Evolutionary conservation across 352 stramenopile species (phyloP), one percentile per base, ranked within the genome.

Genomic region (Phytophthora palmivora): DNA sequence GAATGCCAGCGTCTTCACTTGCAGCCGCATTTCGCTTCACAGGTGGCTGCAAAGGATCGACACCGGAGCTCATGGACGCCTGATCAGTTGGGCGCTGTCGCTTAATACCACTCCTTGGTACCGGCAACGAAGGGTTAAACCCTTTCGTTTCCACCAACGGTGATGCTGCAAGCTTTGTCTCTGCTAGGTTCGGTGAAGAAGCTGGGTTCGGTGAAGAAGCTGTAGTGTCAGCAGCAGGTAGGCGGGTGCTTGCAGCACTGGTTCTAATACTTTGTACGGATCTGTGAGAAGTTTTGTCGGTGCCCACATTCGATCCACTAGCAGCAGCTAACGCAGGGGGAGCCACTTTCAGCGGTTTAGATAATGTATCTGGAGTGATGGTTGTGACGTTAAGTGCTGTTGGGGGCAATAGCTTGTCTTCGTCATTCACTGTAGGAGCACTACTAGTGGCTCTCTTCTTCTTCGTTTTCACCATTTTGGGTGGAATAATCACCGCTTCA

Each of bases 101-200:
- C 34, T 76, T 74, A 19, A 63, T 26, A 22, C 24, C 38, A 34
- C 48, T n/a, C 30, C 22, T 55, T 7, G 22, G 32, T n/a, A 48
- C 12, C 2, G 16, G 16, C 2, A 22, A 7, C 21, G 32, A 8
- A 28, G 24, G n/a, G 0, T 22, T 33, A 4, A 28, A 38, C 0
- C 11, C 2, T 12, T 46, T 56, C 24, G 8, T 24, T 14, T 47
- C 30, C 30, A 24, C n/a, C 38, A 37, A 6, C 15, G 15, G 8
- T 32, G 46, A 38, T 22, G 41, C 4, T 51, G 18, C 32, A 15
- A 32, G 10, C 33, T 56, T 57, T 48, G 43, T 28, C 9, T 26
- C 32, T 26, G 26, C 16, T 55, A 26, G 24, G 11, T 43, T 24
- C 12, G 24, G 19, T 48, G 19, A 18, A 19, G 51, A 3, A 28